These are phyloP conservation scores for Bauhinia variegata DNA, from an alignment of 306 rosid genomes.

Conservation along the genomic window DNA sequence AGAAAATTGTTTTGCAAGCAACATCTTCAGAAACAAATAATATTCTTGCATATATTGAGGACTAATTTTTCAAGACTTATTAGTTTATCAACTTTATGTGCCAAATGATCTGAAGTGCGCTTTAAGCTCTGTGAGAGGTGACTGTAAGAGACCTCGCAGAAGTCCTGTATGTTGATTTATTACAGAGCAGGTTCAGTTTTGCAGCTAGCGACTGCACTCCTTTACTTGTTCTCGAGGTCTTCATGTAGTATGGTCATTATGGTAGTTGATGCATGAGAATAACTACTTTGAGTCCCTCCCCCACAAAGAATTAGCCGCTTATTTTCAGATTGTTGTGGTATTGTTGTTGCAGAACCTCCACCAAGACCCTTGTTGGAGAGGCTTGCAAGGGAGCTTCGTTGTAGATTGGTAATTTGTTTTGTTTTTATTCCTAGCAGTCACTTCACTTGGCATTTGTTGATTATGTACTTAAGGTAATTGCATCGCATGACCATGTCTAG, in stretches of 20 bases:
- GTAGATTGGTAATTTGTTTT: constrained; percentile 42
- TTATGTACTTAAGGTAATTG: constrained; percentile 26
- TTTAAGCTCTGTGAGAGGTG: constrained; percentile 8
- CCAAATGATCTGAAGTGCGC: neutral
- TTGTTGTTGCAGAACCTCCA: constrained; percentile 50
- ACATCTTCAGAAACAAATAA: neutral
- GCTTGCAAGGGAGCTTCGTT: constrained; percentile 56
- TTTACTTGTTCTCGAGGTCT: neutral
- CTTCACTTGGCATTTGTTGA: neutral
- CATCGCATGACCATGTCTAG: constrained; percentile 30
- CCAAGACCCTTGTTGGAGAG: constrained; percentile 55
- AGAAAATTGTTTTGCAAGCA: neutral
- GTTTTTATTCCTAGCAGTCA: neutral
- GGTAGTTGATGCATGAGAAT: constrained; percentile 1
- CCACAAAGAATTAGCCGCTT: constrained; percentile 5
- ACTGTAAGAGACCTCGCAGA: neutral
- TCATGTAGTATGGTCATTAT: constrained; percentile 17
- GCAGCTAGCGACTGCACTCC: neutral
- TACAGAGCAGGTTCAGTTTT: constrained; percentile 13
- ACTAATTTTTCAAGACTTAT: too few relatives aligned
- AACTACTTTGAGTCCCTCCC: constrained; percentile 29
- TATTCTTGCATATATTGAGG: neutral
- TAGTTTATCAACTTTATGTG: neutral
- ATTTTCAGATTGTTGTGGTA: constrained; percentile 29
- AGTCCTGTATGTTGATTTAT: neutral